phyloP scores from a whole-genome alignment of 345 rosid genomes.

The thale cress (Arabidopsis thaliana) region TAIR10.1 NC_003070.9:7777001-7777500 shows the following conservation, averaged over 20 bases:
- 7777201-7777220: constrained; percentile 47
- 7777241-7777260: constrained; percentile 51
- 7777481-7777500: constrained; percentile 55
- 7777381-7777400: constrained; percentile 54
- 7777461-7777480: constrained; percentile 63
- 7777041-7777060: constrained; percentile 58
- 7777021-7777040: constrained; percentile 53
- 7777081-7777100: constrained; percentile 52
- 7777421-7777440: constrained; percentile 64
- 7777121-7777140: constrained; percentile 63
- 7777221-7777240: constrained; percentile 46
- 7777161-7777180: constrained; percentile 62
- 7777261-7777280: constrained; percentile 54
- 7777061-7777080: constrained; percentile 58
- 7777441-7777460: constrained; percentile 61
- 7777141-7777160: constrained; percentile 55
- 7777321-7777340: constrained; percentile 55
- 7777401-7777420: constrained; percentile 61
- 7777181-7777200: constrained; percentile 53
- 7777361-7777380: constrained; percentile 58
- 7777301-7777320: constrained; percentile 58
- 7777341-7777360: constrained; percentile 52
- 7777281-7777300: constrained; percentile 47
- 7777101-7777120: constrained; percentile 56
- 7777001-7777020: constrained; percentile 56